These are phyloP conservation scores for Pyricularia sp. DNA, from an alignment of 2,329 filamentous ascomycete species.

Conservation along the genomic window DNA sequence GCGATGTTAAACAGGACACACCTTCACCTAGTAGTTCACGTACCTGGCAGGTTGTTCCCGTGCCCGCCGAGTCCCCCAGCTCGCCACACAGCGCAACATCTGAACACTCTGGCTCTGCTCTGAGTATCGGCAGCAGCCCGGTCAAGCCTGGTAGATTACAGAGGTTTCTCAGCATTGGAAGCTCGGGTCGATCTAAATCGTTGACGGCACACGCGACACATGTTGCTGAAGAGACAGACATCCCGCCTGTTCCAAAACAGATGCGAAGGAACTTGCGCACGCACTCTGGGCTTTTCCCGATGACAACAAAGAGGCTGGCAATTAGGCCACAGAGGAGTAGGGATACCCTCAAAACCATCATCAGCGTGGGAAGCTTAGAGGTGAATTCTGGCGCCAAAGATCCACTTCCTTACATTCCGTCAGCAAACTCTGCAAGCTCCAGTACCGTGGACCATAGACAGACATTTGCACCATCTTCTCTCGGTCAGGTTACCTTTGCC, in stretches of 20 bases:
- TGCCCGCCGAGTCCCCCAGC: conserved; percentile 15
- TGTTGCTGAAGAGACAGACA: conserved; percentile 17
- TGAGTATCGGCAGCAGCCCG: conserved; percentile 24
- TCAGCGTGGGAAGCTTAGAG: conserved; percentile 39
- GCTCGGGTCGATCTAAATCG: conserved; percentile 16
- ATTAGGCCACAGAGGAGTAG: conserved; percentile 31
- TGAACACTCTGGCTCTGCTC: conserved; percentile 18
- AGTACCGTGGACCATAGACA: conserved; percentile 13
- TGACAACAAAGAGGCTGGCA: conserved; percentile 24
- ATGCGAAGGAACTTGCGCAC: conserved; percentile 22
- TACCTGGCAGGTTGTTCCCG: conserved; percentile 8
- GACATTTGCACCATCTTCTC: conserved; percentile 14
- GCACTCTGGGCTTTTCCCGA: conserved; percentile 22
- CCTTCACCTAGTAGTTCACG: background rate
- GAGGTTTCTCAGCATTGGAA: conserved; percentile 28
- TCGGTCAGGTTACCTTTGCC: conserved; percentile 10
- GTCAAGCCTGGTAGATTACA: conserved; percentile 28
- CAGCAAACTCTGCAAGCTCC: background rate
- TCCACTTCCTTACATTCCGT: background rate
- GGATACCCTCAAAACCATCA: conserved; percentile 38
- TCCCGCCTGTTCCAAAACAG: conserved; percentile 26
- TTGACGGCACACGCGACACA: conserved; percentile 24
- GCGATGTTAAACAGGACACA: too few relatives aligned
- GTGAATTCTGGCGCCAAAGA: conserved; percentile 8
- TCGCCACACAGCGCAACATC: conserved; percentile 19